These are phyloP conservation scores for Scheffersomyces illinoinensis DNA, from an alignment of 1,139 yeast species.

Conservation along the genomic window DNA sequence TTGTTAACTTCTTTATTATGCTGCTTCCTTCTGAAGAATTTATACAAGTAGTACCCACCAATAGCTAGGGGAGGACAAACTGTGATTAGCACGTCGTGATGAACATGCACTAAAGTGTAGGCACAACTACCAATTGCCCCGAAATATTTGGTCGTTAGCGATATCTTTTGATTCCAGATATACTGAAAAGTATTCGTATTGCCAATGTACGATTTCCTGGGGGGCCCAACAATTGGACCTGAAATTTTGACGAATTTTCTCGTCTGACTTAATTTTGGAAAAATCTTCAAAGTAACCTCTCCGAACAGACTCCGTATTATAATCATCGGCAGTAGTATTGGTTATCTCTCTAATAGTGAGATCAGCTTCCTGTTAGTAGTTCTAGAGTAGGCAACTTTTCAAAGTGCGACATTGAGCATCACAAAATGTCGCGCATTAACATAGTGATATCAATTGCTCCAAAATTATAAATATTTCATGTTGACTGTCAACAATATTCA, in stretches of 20 bases:
- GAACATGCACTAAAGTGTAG: constrained; percentile 33
- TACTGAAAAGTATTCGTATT: constrained; percentile 23
- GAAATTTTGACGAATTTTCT: neutral
- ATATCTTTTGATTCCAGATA: constrained; percentile 30
- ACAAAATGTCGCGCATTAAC: neutral
- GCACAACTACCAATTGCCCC: constrained; percentile 28
- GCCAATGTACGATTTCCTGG: constrained; percentile 33
- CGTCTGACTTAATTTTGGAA: neutral
- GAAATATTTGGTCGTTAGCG: constrained; percentile 31
- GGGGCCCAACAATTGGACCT: constrained; percentile 20
- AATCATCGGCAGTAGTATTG: neutral
- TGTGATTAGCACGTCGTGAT: constrained; percentile 36
- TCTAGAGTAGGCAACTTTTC: neutral
- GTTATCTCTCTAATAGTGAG: neutral
- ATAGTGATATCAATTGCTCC: neutral
- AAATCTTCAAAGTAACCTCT: neutral
- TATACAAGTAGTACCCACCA: constrained; percentile 26
- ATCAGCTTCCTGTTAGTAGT: neutral
- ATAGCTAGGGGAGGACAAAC: constrained; percentile 38
- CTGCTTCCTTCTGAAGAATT: constrained; percentile 13
- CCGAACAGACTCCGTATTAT: neutral
- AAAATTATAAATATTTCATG: no score
- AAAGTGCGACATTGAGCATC: neutral
- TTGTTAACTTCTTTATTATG: constrained; percentile 16
- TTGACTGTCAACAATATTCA: neutral